A percentile compares a stretch with the other conserved stretches of the same genome.
Evolutionary conservation across 2,329 filamentous ascomycete species (phyloP).

Genomic region (Ceratocystis ficicola): DNA sequence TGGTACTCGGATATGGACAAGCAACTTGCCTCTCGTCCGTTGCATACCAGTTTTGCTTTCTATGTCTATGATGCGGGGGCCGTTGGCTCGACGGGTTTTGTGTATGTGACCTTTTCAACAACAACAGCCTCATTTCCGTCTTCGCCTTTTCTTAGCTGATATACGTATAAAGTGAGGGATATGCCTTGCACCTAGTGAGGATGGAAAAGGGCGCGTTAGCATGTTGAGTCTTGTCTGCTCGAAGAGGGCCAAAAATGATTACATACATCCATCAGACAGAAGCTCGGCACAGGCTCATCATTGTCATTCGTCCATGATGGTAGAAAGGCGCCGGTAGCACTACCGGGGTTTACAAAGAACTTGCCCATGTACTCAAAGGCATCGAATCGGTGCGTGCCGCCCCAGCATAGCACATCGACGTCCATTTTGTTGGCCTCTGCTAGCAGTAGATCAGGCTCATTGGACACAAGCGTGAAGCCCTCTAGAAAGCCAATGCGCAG

Average conservation of each 20-base stretch:
- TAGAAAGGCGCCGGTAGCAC: constrained; percentile 51
- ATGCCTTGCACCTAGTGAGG: constrained; percentile 75
- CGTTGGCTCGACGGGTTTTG: constrained; percentile 56
- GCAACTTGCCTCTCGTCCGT: too few relatives aligned
- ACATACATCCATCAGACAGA: constrained; percentile 96
- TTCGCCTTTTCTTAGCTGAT: constrained; percentile 66
- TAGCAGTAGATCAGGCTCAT: constrained; percentile 53
- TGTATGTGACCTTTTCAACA: constrained; percentile 77
- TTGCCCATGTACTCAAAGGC: constrained; percentile 64
- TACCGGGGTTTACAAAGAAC: constrained; percentile 60
- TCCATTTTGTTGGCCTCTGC: constrained; percentile 57
- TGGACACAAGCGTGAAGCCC: constrained; percentile 55
- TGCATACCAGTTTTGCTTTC: background rate
- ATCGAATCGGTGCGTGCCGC: constrained; percentile 56
- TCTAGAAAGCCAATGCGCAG: constrained; percentile 56
- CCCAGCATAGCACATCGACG: constrained; percentile 58
- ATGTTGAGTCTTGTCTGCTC: background rate
- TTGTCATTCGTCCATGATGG: constrained; percentile 45
- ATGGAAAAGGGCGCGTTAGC: background rate
- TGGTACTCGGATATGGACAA: constrained; percentile 21
- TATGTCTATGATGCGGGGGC: constrained; percentile 37
- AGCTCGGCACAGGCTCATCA: constrained; percentile 76
- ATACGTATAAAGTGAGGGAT: constrained; percentile 89
- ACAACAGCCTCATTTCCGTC: constrained; percentile 68
- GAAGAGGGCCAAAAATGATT: background rate